Evolutionary conservation across 345 rosid species (phyloP).

Genomic region (Eutrema japonicum): DNA sequence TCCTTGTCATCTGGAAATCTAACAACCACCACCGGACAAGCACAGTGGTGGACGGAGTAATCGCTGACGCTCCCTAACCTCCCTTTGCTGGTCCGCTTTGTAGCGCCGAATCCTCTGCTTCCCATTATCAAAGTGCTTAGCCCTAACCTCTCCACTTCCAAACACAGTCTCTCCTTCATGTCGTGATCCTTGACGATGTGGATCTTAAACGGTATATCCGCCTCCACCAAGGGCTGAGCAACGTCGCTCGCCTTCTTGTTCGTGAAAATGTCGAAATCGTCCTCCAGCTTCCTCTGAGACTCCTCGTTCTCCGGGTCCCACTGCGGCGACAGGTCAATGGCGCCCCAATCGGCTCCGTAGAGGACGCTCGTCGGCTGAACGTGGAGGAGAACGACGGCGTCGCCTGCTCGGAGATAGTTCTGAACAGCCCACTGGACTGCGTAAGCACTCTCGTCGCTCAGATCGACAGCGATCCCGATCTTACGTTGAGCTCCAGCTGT

Average conservation of each 20-base stretch:
- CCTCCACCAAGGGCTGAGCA: constrained; percentile 72
- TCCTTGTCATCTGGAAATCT: constrained; percentile 68
- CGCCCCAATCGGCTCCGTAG: constrained; percentile 93
- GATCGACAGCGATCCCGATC: constrained; percentile 90
- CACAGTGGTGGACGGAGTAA: constrained; percentile 86
- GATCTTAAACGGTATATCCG: constrained; percentile 69
- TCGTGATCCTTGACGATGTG: constrained; percentile 88
- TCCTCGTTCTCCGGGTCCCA: constrained; percentile 43
- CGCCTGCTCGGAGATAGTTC: constrained; percentile 86
- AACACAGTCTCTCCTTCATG: constrained; percentile 86
- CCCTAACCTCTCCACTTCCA: constrained; percentile 86
- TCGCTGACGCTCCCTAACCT: constrained; percentile 85
- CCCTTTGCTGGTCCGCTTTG: constrained; percentile 52
- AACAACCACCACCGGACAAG: constrained; percentile 83
- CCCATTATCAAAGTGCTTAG: constrained; percentile 73
- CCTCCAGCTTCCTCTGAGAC: constrained; percentile 66
- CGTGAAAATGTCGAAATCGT: constrained; percentile 77
- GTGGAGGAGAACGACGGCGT: constrained; percentile 74
- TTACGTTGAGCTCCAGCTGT: constrained; percentile 62
- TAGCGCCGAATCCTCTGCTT: constrained; percentile 82
- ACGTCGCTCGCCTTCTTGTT: constrained; percentile 64
- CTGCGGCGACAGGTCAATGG: constrained; percentile 53
- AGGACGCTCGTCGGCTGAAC: constrained; percentile 77
- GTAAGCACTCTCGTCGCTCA: constrained; percentile 80
- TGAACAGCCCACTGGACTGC: constrained; percentile 89